Evolutionary conservation across 1,139 yeast species (phyloP), one percentile per base, ranked within the genome.

Genomic region (Yamadazyma conglobata): DNA sequence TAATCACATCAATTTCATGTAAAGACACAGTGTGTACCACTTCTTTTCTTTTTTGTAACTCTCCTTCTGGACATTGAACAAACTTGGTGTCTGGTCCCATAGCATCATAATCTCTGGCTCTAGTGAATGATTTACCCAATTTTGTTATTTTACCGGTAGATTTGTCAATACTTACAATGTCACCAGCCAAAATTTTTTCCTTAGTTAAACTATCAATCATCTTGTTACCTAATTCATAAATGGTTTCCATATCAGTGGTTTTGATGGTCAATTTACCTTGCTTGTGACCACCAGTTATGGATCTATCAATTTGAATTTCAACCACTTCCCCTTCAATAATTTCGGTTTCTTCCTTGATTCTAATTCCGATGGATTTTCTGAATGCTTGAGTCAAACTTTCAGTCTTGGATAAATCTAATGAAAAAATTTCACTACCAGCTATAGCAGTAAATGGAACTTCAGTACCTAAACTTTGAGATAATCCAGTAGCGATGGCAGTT

Each of bases 41-140:
- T 53, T 89, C 95, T 53, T 86, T 87, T 49, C 97, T 78, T 52
- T 86, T 85, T 63, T 93, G 98, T 52, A 93, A 72, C 67, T 93
- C 99, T 30, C 99, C 99, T 58, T 91, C 97, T 19, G 99, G 99
- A 56, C 96, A 87, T 59, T 91, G 96, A 30, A 93, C 95, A 58
- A 91, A 93, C 58, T 87, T 88, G 24, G 96, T 88, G 49, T 93
- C 97, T 27, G 96, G 95, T 5, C 98, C 97, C 96, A 91, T 91
- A 24, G 98, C 98, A 60, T 93, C 99, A 59, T 91, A 93, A 60
- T 93, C 98, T 54, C 98, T 74, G 4, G 97, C 94, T 47, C 98
- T 76, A 8, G 97, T 81, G 58, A 87, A 91, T 1, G 96, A 88
- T 56, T 96, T 79, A 38, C 99, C 99, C 42, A 93, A 71, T 60